phyloP scores from a whole-genome alignment of 768 basidiomycete species.

The Mycena metata region DNA sequence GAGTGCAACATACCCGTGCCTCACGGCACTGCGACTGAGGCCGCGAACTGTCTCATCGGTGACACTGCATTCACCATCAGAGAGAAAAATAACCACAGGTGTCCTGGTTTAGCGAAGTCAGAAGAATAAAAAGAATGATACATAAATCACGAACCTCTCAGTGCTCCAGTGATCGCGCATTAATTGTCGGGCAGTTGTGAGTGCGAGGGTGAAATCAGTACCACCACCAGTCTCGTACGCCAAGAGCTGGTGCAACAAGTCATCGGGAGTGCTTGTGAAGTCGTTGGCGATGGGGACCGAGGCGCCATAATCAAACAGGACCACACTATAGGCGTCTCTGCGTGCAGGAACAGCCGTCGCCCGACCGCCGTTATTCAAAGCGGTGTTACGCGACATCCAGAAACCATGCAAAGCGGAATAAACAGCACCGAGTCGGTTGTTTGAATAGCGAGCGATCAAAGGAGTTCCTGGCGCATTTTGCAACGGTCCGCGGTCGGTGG shows the following conservation, averaged over 20 bases:
- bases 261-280: conserved; percentile 58
- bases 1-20: conserved; percentile 55
- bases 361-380: conserved; percentile 18
- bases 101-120: conserved; percentile 43
- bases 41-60: conserved; percentile 55
- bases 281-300: conserved; percentile 55
- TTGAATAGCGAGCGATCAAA: conserved; percentile 11
- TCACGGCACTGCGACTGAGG: conserved; percentile 56
- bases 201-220: conserved; percentile 59
- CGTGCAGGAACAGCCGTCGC: conserved; percentile 22
- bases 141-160: conserved; percentile 54
- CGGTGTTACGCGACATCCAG: conserved; percentile 40
- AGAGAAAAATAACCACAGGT: conserved; percentile 67
- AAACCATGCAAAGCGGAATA: conserved; percentile 49
- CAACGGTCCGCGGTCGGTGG: conserved; percentile 55
- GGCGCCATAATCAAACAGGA: conserved; percentile 55
- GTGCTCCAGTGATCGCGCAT: conserved; percentile 65
- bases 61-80: conserved; percentile 65
- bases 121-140: background rate
- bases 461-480: conserved; percentile 54
- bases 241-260: conserved; percentile 56
- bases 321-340: conserved; percentile 50
- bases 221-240: conserved; percentile 44
- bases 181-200: conserved; percentile 47
- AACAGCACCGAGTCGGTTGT: conserved; percentile 67